A percentile compares a stretch with the other conserved stretches of the same genome.
phyloP scores from a whole-genome alignment of 768 basidiomycete genomes.

The Russula dissimulans region DNA sequence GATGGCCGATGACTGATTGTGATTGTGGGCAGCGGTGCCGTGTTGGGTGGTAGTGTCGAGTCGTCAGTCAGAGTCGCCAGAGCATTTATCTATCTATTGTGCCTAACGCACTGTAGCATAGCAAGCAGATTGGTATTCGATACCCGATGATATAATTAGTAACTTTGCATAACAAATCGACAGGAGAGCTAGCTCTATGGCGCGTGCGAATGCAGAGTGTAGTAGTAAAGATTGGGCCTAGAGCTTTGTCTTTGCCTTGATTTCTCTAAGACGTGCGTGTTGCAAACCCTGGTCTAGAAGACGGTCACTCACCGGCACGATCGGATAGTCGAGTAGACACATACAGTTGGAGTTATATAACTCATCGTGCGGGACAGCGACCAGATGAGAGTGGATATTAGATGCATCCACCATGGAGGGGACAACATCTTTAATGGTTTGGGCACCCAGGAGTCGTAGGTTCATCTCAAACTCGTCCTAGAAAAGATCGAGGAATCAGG shows the following conservation, averaged over 20 bases:
- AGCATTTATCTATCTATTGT: not conserved
- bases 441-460: slow-evolving; percentile 84
- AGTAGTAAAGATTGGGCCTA: not conserved
- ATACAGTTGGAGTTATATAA: slow-evolving; percentile 77
- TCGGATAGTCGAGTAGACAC: slow-evolving; percentile 26
- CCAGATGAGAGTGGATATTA: slow-evolving; percentile 56
- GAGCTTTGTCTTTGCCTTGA: slow-evolving; percentile 7
- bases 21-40: no score
- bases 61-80: not conserved
- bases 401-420: slow-evolving; percentile 87
- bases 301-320: not conserved
- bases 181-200: not conserved
- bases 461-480: slow-evolving; percentile 99
- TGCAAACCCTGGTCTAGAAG: slow-evolving; percentile 36
- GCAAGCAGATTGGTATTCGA: slow-evolving; percentile 6
- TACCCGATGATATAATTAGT: not conserved
- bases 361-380: slow-evolving; percentile 60
- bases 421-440: slow-evolving; percentile 65
- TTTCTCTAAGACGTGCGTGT: slow-evolving; percentile 32
- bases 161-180: not conserved
- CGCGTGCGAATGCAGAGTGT: not conserved
- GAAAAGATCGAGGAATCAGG: slow-evolving; percentile 1
- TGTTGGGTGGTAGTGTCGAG: no score
- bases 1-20: not conserved
- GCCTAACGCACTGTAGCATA: slow-evolving; percentile 13